Base-by-base conservation (phyloP, 2,329 filamentous ascomycete species). In the Phialophora expanda region DNA sequence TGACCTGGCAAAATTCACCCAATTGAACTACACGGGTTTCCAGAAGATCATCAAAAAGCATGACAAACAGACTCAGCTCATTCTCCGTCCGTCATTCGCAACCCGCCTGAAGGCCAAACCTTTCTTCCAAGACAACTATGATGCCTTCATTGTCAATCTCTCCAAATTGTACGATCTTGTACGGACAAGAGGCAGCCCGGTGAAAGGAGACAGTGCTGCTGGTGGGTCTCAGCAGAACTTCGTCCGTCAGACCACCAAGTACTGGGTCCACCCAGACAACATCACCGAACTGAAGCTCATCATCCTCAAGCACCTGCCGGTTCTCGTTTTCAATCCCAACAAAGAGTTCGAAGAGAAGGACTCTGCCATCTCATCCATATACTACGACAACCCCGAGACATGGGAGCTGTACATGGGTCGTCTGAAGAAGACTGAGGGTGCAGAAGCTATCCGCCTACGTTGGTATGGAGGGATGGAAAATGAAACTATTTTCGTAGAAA, bases 41-140 rank as follows among this genome's bases (percentile, higher is more conserved):
- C 96, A 97, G 83, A 99, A 99, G 84, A 99, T 99, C 70, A 97
- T 99, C 80, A 99, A 99, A 85, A 99, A 99, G 84, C 95, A 99
- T 78, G 95, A 97, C 90, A 99, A 99, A 92, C 85, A 91, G 83
- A 99, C 95, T 0, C 86, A 88, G 67, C 97, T 94, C 93, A 89
- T 95, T 75, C 87, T 99, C 38, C 93, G 91, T 74, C 95, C 95
- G 34, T 92, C 96, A n/a, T 99, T 99, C 78, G 94, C 96, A 65
- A 90, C 93, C 50, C 89, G 94, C 65, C 87, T 99, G 75, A 96
- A 96, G 80, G 92, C 93, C 54, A 97, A 97, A 78, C 94, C 95
- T 0, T 99, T 99, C 80, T 99, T 97, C 85, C 96, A 96, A 78
- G 94, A 98, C 76, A 97, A 99, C 80, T 98, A 98, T 80, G 95